These are phyloP conservation scores for Russula foetens DNA, from an alignment of 768 basidiomycete genomes.

Conservation along the genomic window DNA sequence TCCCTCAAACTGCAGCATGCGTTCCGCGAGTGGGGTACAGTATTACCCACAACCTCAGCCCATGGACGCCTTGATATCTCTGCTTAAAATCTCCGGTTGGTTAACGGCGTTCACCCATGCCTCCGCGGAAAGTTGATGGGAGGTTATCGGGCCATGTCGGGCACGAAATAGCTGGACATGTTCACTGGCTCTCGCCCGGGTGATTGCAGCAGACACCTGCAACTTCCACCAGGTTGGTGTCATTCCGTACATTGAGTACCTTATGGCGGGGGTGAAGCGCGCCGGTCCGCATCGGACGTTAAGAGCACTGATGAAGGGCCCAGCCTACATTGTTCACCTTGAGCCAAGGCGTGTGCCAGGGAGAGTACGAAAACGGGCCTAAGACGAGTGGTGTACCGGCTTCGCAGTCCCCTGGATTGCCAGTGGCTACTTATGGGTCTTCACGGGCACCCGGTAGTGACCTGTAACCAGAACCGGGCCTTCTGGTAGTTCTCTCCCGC, in stretches of 20 bases:
- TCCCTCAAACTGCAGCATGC: no score
- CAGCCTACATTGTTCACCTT: no score
- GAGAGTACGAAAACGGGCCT: neutral
- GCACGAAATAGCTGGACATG: no score
- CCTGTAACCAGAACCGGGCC: constrained; percentile 68
- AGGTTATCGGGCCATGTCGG: no score
- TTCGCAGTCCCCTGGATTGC: constrained; percentile 76
- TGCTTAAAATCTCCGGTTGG: no score
- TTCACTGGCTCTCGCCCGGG: constrained; percentile 63
- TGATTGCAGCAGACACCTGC: constrained; percentile 56
- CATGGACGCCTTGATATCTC: no score
- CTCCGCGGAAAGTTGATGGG: no score
- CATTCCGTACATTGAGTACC: constrained; percentile 65
- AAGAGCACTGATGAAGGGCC: constrained; percentile 29
- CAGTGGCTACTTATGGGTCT: constrained; percentile 74
- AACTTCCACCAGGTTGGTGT: constrained; percentile 57
- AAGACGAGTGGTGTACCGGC: constrained; percentile 43
- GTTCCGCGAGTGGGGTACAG: no score
- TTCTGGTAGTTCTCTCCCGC: constrained; percentile 56
- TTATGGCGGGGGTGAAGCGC: constrained; percentile 49
- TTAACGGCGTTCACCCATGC: no score
- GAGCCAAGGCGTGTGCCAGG: no score
- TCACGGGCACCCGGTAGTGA: constrained; percentile 64
- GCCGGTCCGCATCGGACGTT: constrained; percentile 34
- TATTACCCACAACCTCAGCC: no score